Percentiles rank a stretch among this genome's conserved stretches.
These are phyloP conservation scores for Exophiala alcalophila DNA, from an alignment of 2,329 filamentous ascomycete species.

Conservation along the genomic window DNA sequence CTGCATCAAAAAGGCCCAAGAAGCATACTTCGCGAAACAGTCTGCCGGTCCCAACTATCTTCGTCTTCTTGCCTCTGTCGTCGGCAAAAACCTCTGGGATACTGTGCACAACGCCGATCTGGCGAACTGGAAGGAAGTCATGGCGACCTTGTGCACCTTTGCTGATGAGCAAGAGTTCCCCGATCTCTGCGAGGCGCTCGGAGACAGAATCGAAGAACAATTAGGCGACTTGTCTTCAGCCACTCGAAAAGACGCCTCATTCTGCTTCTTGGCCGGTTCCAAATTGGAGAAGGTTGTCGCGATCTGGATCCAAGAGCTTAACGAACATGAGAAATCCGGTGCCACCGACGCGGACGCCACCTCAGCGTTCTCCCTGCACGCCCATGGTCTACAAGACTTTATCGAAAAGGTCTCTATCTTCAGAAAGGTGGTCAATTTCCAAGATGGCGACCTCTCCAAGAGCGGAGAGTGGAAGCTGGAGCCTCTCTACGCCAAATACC, in stretches of 20 bases:
- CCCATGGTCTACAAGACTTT: slow-evolving; percentile 81
- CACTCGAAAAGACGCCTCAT: slow-evolving; percentile 80
- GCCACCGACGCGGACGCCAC: slow-evolving; percentile 67
- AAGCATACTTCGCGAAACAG: slow-evolving; percentile 82
- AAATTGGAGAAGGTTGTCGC: slow-evolving; percentile 95
- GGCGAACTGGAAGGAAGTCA: slow-evolving; percentile 91
- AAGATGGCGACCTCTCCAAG: slow-evolving; percentile 69
- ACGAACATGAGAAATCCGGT: slow-evolving; percentile 74
- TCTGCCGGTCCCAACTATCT: slow-evolving; percentile 84
- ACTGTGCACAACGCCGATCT: slow-evolving; percentile 94
- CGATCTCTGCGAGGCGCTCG: slow-evolving; percentile 90
- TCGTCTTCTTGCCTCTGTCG: slow-evolving; percentile 83
- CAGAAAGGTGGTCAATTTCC: slow-evolving; percentile 87
- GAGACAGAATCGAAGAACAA: slow-evolving; percentile 80
- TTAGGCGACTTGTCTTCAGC: slow-evolving; percentile 53
- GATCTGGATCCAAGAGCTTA: slow-evolving; percentile 89
- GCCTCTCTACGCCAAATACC: slow-evolving; percentile 87
- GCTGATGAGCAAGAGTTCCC: slow-evolving; percentile 88
- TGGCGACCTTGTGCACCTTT: slow-evolving; percentile 94
- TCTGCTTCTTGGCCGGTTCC: slow-evolving; percentile 93
- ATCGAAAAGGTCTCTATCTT: slow-evolving; percentile 99
- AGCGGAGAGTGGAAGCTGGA: slow-evolving; percentile 83
- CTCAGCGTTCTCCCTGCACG: slow-evolving; percentile 88
- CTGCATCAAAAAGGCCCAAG: slow-evolving; percentile 89
- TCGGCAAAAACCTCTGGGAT: slow-evolving; percentile 97